Base-by-base conservation (phyloP, 2,329 filamentous ascomycete genomes). In the Alternaria brassicicola region DNA sequence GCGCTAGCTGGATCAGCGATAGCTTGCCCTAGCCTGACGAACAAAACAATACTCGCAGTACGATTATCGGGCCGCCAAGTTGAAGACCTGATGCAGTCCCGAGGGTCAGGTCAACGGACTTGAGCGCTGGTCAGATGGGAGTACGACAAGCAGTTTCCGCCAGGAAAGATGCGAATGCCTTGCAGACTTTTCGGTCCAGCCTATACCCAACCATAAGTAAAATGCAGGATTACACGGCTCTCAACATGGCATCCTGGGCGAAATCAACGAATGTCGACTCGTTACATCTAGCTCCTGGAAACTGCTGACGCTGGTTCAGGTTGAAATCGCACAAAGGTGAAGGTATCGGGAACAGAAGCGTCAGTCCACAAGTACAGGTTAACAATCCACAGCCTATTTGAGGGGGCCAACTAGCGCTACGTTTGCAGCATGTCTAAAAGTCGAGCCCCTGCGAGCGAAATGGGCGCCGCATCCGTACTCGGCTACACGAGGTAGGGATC, bases 21-120 rank as follows among this genome's bases (percentile, higher is more conserved):
- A 57, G 28, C 39, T 33, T 35, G 57, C 21, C 39, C 42, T 38
- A 59, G 31, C 52, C 57, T 57, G 52, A 59, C 56, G 53, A 41
- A 26, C 42, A 51, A 65, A 62, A 64, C 39, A 54, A 63, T 46
- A 48, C 60, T 43, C 55, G 38, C 55, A 41, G 56, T 48, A 48
- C 53, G 52, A 47, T 42, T 45, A 47, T 56, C 51, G 50, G 58
- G 42, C 55, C 36, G 30, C 53, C 55, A 35, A 35, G n/a, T 48
- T 17, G 46, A 47, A 39, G 38, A 52, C 46, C 41, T 53, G 39
- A 25, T 31, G 47, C 48, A 23, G 45, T 60, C 35, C 65, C 65
- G 49, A 58, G 45, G 65, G 56, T 55, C 66, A 62, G 64, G 64
- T 53, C 41, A 31, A 60, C 64, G 67, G 67, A 71, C 54, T 65